Conservation (phyloP, 139 green algal genomes). For the Yamagishiella unicocca region DNA sequence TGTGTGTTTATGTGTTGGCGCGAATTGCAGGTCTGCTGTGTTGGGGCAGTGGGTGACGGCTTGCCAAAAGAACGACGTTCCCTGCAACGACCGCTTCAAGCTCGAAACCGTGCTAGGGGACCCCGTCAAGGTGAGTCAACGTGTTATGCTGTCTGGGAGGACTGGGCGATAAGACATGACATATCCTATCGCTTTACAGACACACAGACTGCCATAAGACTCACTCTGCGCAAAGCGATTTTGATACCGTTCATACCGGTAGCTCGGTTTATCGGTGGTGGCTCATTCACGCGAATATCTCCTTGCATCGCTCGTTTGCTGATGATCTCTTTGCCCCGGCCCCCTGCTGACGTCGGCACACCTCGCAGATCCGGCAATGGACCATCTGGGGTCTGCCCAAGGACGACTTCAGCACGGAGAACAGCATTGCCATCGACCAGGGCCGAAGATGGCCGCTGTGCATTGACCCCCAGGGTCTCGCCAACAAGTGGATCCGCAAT, state of each 20-base stretch:
- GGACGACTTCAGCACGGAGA: slow-evolving; percentile 88
- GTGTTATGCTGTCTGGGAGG: background rate
- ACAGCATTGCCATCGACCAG: slow-evolving; percentile 84
- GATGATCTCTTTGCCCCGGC: too few relatives aligned
- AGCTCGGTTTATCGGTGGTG: too few relatives aligned
- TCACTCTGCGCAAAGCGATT: too few relatives aligned
- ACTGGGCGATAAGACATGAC: too few relatives aligned
- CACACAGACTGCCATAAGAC: too few relatives aligned
- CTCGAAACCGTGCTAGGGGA: slow-evolving; percentile 75
- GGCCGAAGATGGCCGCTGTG: slow-evolving; percentile 85
- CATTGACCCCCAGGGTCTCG: slow-evolving; percentile 89
- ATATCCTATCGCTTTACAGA: too few relatives aligned
- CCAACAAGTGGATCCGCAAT: slow-evolving; percentile 88
- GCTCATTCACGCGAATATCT: too few relatives aligned
- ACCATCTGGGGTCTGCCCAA: slow-evolving; percentile 89
- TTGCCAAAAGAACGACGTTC: slow-evolving; percentile 64
- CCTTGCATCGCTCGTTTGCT: too few relatives aligned
- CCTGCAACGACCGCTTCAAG: slow-evolving; percentile 75
- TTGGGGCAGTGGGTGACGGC: slow-evolving; percentile 60
- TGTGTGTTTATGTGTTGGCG: too few relatives aligned
- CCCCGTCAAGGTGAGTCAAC: slow-evolving; percentile 72
- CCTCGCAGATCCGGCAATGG: slow-evolving; percentile 77
- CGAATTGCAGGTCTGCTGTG: slow-evolving; percentile 54
- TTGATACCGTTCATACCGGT: too few relatives aligned
- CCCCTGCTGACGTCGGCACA: too few relatives aligned